Base-by-base conservation (phyloP, 306 rosid species). In the Cyamopsis tetragonoloba region DNA sequence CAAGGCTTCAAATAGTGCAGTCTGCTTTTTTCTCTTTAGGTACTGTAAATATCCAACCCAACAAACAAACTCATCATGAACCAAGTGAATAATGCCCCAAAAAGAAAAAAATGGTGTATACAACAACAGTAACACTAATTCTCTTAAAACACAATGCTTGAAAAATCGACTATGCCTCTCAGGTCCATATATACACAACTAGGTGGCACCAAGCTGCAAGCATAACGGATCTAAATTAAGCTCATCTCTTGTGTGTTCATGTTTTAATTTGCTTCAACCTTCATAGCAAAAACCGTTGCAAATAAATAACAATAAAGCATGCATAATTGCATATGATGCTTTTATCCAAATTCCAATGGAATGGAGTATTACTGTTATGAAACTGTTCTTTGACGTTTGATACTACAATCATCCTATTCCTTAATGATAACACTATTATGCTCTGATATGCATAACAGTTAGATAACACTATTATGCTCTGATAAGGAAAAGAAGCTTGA, bases 1-100 rank as follows among this genome's bases (percentile, higher is more conserved):
- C 22, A 93, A 84, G 51, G 95, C 95, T 12, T 74, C 81, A 68
- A 27, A 39, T 5, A 88, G 37, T 39, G 95, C 83, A 18, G 51
- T 69, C 78, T 84, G 91, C 0, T 60, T 3, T n/a, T 67, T 42
- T 1, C 0, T 59, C 72, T 20, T 13, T 38, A 93, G 74, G 17
- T 30, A 79, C 97, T 88, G 85, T 32, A 42, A n/a, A 82, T 42
- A 68, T 70, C 30, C 79, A 71, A 78, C 9, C 55, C 67, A 62
- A 57, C 31, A 73, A 38, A 49, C 42, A 79, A n/a, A 50, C 22
- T 62, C 56, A 75, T 55, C 58, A 73, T 22, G 61, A 43, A 19
- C 26, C 9, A 62, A 54, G 48, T 17, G 14, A 47, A 14, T 44
- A 39, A 42, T 51, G 28, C 39, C 4, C 39, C 4, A 46, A 42